phyloP scores from a whole-genome alignment of 2,329 filamentous ascomycete genomes.

The Aspergillus versicolor region DNA sequence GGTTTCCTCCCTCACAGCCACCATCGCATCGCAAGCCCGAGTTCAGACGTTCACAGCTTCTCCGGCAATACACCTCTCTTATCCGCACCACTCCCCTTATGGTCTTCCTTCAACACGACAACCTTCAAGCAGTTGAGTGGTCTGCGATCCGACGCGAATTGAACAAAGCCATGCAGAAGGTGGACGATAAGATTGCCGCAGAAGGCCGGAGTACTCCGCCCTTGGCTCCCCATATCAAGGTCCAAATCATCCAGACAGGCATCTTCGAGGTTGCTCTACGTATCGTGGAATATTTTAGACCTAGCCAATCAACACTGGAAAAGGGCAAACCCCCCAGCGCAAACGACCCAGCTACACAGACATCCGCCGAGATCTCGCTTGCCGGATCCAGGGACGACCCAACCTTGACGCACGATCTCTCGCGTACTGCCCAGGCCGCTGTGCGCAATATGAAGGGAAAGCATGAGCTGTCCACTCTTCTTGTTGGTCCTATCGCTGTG shows the following conservation, averaged over 20 bases:
- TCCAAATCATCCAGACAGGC: slow-evolving; percentile 83
- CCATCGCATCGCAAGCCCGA: slow-evolving; percentile 84
- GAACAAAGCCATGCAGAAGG: slow-evolving; percentile 57
- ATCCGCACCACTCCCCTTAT: slow-evolving; percentile 82
- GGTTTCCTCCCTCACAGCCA: slow-evolving; percentile 68
- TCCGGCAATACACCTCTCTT: slow-evolving; percentile 82
- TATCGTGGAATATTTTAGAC: slow-evolving; percentile 79
- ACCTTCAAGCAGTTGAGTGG: slow-evolving; percentile 73
- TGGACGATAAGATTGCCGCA: slow-evolving; percentile 67
- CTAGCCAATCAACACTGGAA: slow-evolving; percentile 36
- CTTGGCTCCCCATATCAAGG: slow-evolving; percentile 63
- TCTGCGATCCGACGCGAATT: slow-evolving; percentile 70
- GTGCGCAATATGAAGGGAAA: slow-evolving; percentile 52
- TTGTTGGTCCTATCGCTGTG: slow-evolving; percentile 77
- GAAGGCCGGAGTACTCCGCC: slow-evolving; percentile 42
- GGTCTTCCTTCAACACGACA: slow-evolving; percentile 82
- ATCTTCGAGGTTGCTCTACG: slow-evolving; percentile 84
- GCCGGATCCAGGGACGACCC: slow-evolving; percentile 37
- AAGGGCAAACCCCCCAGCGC: slow-evolving; percentile 1
- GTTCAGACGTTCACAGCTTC: slow-evolving; percentile 85
- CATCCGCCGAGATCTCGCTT: slow-evolving; percentile 29
- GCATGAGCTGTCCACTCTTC: slow-evolving; percentile 68
- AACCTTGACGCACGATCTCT: slow-evolving; percentile 59
- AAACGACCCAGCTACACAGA: slow-evolving; percentile 26
- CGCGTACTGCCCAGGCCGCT: slow-evolving; percentile 52